phyloP scores from a whole-genome alignment of 805 yeast genomes.

The Teunomyces lycoperdinae region DNA sequence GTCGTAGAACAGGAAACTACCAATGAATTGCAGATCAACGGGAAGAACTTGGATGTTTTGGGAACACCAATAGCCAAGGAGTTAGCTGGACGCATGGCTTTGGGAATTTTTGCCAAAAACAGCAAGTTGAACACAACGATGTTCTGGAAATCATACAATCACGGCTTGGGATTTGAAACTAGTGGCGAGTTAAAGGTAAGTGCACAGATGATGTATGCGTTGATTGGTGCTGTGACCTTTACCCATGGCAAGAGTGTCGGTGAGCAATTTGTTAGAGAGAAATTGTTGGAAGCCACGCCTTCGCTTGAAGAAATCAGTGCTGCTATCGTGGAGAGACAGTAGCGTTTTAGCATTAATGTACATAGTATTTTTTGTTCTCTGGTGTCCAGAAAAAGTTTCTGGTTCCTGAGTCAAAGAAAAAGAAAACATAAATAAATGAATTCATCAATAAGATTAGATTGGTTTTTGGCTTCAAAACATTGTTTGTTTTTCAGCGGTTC shows the following conservation, averaged over 20 bases:
- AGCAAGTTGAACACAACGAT: constrained; percentile 49
- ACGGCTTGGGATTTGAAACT: constrained; percentile 39
- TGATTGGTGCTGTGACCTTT: constrained; percentile 66
- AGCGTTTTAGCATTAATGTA: constrained; percentile 4
- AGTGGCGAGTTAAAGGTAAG: constrained; percentile 59
- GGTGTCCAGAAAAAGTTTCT: neutral
- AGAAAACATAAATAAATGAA: too few relatives aligned
- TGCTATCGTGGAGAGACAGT: constrained; percentile 20
- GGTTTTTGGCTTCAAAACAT: too few relatives aligned
- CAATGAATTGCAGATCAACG: constrained; percentile 38
- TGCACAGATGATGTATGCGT: constrained; percentile 55
- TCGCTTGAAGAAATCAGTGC: constrained; percentile 36
- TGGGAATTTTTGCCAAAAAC: constrained; percentile 51
- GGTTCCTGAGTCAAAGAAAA: too few relatives aligned
- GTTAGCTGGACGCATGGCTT: constrained; percentile 47
- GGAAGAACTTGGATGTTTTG: constrained; percentile 54
- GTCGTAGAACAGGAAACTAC: constrained; percentile 30
- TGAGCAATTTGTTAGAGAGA: constrained; percentile 53
- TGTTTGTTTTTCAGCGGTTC: too few relatives aligned
- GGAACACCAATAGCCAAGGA: constrained; percentile 55
- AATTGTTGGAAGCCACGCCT: constrained; percentile 36
- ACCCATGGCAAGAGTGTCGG: constrained; percentile 61
- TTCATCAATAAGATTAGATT: too few relatives aligned
- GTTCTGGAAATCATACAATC: constrained; percentile 66
- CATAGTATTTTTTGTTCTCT: neutral